phyloP scores from a whole-genome alignment of 108 stramenopile genomes.

The Phaeodactylum tricornutum region DNA sequence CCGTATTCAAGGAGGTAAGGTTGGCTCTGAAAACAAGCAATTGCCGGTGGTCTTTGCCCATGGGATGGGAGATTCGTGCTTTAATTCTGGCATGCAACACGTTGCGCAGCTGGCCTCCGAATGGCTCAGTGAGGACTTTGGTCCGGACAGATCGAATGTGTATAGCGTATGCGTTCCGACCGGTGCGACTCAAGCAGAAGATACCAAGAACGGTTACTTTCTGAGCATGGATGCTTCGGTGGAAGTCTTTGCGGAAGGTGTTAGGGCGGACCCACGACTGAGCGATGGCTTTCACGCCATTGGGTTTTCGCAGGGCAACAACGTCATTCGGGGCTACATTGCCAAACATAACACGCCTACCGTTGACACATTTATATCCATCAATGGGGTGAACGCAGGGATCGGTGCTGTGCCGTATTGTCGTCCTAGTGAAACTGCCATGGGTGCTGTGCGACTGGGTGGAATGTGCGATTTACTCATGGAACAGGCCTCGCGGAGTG shows the following conservation, averaged over 20 bases:
- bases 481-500: constrained; percentile 42
- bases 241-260: constrained; percentile 44
- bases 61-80: constrained; percentile 71
- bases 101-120: constrained; percentile 27
- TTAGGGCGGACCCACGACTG: constrained; percentile 37
- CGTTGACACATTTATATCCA: constrained; percentile 53
- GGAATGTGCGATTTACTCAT: constrained; percentile 44
- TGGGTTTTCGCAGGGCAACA: constrained; percentile 72
- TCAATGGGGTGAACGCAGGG: constrained; percentile 72
- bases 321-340: constrained; percentile 69
- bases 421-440: constrained; percentile 20
- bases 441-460: background rate
- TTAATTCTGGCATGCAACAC: constrained; percentile 59
- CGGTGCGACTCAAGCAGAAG: constrained; percentile 36
- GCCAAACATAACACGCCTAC: constrained; percentile 58
- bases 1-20: background rate
- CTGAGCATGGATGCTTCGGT: constrained; percentile 58
- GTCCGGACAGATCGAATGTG: too few species aligned
- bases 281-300: constrained; percentile 59
- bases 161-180: constrained; percentile 59
- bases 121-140: constrained; percentile 16
- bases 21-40: background rate
- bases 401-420: constrained; percentile 56
- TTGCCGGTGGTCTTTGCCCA: constrained; percentile 51
- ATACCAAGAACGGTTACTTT: constrained; percentile 69